A percentile compares a stretch with the other conserved stretches of the same genome.
phyloP scores from a whole-genome alignment of 1,139 yeast genomes.

The Nakaseomyces sp. region DNA sequence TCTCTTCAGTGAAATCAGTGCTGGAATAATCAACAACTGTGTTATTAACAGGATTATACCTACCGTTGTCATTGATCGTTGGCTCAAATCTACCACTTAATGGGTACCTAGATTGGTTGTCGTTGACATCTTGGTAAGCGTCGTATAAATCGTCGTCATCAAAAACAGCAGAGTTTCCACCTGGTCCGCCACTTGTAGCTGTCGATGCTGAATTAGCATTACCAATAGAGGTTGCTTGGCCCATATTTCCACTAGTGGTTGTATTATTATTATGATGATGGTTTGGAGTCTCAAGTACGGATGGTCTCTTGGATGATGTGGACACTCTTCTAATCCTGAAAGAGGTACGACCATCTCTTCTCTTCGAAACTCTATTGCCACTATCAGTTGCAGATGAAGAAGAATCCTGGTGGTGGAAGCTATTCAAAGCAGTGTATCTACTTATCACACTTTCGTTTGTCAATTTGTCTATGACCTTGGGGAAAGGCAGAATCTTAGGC shows the following conservation, averaged over 20 bases:
- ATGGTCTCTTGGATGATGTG: conserved; percentile 19
- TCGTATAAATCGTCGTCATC: conserved; percentile 16
- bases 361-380: conserved; percentile 2
- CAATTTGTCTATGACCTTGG: conserved; percentile 21
- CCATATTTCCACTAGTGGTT: background rate
- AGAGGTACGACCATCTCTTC: conserved; percentile 8
- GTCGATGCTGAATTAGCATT: conserved; percentile 8
- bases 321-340: conserved; percentile 28
- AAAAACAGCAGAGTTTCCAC: background rate
- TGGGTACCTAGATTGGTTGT: conserved; percentile 9
- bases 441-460: conserved; percentile 13
- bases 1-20: conserved; percentile 27
- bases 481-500: conserved; percentile 29
- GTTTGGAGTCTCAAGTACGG: conserved; percentile 9
- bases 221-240: conserved; percentile 8
- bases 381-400: background rate
- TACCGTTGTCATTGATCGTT: conserved; percentile 7
- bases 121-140: conserved; percentile 16
- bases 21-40: conserved; percentile 6
- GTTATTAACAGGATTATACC: conserved; percentile 9
- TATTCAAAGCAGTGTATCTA: conserved; percentile 4
- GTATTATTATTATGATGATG: too few relatives aligned
- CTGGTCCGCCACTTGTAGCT: background rate
- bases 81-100: conserved; percentile 11
- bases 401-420: background rate